Percentiles rank a stretch among this genome's conserved stretches.
Conservation (phyloP, 176 grass and related monocot genomes). For the Luzula sylvatica region DNA sequence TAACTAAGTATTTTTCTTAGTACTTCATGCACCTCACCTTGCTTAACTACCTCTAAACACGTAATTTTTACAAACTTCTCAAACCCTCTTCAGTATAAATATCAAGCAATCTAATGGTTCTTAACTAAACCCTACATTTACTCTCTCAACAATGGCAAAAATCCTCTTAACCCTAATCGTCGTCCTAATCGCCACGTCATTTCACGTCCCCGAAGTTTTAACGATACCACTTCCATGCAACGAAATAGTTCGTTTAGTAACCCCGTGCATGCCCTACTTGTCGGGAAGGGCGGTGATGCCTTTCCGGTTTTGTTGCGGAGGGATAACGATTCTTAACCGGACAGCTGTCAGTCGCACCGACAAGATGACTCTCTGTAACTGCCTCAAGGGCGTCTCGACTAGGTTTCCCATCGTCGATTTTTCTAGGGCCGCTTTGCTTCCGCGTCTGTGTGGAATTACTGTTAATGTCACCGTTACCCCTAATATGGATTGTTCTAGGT, state of each 20-base stretch:
- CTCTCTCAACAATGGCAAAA: slow-evolving; percentile 5
- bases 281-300: slow-evolving; percentile 5
- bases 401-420: slow-evolving; percentile 20
- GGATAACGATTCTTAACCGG: slow-evolving; percentile 15
- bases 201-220: not conserved
- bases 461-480: slow-evolving; percentile 25
- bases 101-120: no score
- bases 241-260: slow-evolving; percentile 19
- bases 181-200: not conserved
- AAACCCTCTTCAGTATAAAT: no score
- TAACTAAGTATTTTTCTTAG: no score
- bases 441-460: slow-evolving; percentile 12
- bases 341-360: not conserved
- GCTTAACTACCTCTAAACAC: not conserved
- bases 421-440: slow-evolving; percentile 11
- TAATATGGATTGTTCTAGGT: slow-evolving; percentile 23
- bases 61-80: not conserved
- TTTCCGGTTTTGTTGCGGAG: slow-evolving; percentile 10
- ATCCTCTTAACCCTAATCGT: slow-evolving; percentile 10
- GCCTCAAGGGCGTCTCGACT: slow-evolving; percentile 12
- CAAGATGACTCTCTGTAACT: slow-evolving; percentile 19
- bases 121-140: no score
- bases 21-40: no score
- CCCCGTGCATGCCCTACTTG: slow-evolving; percentile 20
- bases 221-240: slow-evolving; percentile 15